A percentile compares a stretch with the other conserved stretches of the same genome.
Evolutionary conservation across 2,329 filamentous ascomycete genomes (phyloP).

Genomic region (Monosporascus sp.): DNA sequence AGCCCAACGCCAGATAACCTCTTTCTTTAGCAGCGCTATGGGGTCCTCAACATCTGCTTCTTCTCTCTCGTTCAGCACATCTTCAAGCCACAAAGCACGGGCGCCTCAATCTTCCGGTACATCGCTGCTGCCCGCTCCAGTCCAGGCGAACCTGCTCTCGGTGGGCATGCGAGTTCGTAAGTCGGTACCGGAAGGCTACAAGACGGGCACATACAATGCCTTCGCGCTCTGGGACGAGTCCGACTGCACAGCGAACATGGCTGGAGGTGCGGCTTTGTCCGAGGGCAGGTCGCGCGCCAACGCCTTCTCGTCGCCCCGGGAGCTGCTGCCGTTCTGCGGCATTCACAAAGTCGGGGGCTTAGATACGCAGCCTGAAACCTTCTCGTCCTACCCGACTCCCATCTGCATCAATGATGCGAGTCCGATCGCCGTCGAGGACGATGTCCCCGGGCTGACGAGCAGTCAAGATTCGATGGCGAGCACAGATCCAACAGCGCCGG

Average conservation of each 20-base stretch:
- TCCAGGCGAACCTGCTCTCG: conserved; percentile 79
- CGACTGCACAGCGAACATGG: conserved; percentile 11
- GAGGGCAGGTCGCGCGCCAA: conserved; percentile 18
- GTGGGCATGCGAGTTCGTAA: conserved; percentile 96
- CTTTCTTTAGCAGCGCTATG: conserved; percentile 44
- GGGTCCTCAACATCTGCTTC: conserved; percentile 18
- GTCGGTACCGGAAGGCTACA: conserved; percentile 89
- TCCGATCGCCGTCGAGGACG: conserved; percentile 19
- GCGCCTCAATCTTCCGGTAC: conserved; percentile 23
- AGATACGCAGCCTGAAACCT: conserved; percentile 48
- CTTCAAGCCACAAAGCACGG: conserved; percentile 2
- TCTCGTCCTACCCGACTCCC: conserved; percentile 10
- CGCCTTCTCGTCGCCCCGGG: conserved; percentile 37
- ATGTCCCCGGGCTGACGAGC: conserved; percentile 45
- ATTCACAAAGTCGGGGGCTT: conserved; percentile 70
- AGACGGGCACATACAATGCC: conserved; percentile 56
- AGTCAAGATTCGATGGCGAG: conserved; percentile 50
- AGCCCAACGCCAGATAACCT: conserved; percentile 57
- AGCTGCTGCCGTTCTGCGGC: conserved; percentile 76
- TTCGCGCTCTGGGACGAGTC: conserved; percentile 48
- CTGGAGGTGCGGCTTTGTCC: conserved; percentile 1
- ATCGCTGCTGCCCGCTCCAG: conserved; percentile 53
- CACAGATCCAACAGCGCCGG: conserved; percentile 12
- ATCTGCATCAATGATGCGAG: conserved; percentile 9
- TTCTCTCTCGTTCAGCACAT: conserved; percentile 25